Percentiles rank a stretch among this genome's conserved stretches.
Evolutionary conservation across 2,329 filamentous ascomycete genomes (phyloP).

Genomic region (Penicillium sp.): DNA sequence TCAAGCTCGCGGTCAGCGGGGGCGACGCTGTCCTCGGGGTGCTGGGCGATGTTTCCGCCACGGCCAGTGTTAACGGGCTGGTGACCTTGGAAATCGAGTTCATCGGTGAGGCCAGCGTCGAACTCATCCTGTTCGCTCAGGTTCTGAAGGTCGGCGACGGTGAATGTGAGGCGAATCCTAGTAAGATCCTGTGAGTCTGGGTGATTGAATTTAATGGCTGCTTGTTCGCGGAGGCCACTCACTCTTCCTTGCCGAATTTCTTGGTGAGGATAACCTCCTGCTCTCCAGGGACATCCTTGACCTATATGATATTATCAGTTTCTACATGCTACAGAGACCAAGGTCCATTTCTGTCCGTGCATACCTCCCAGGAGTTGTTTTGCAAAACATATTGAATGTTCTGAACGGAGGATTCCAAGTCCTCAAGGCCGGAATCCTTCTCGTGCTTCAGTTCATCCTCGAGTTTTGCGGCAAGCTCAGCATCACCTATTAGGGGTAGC

Average conservation of each 20-base stretch:
- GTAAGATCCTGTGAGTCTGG: background rate
- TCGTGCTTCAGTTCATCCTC: slow-evolving; percentile 84
- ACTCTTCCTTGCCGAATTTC: slow-evolving; percentile 87
- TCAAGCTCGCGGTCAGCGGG: slow-evolving; percentile 64
- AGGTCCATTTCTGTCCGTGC: slow-evolving; percentile 4
- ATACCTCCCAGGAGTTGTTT: slow-evolving; percentile 79
- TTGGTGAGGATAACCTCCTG: slow-evolving; percentile 87
- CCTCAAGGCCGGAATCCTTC: slow-evolving; percentile 75
- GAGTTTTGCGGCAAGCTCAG: slow-evolving; percentile 85
- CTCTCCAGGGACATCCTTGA: slow-evolving; percentile 78
- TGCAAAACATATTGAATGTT: slow-evolving; percentile 92
- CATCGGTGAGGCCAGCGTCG: slow-evolving; percentile 61
- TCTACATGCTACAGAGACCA: background rate
- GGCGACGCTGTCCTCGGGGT: slow-evolving; percentile 60
- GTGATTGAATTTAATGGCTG: background rate
- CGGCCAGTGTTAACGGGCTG: slow-evolving; percentile 61
- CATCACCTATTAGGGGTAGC: slow-evolving; percentile 58
- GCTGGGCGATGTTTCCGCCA: slow-evolving; percentile 54
- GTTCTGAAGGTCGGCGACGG: slow-evolving; percentile 79
- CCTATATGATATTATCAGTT: slow-evolving; percentile 35
- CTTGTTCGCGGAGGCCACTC: slow-evolving; percentile 40
- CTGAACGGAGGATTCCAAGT: slow-evolving; percentile 76
- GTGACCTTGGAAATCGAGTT: slow-evolving; percentile 60
- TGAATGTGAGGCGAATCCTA: slow-evolving; percentile 81
- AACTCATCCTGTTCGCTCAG: slow-evolving; percentile 64